Base-by-base conservation (phyloP, 257 asterid genomes). In the Agastache rugosa region DNA sequence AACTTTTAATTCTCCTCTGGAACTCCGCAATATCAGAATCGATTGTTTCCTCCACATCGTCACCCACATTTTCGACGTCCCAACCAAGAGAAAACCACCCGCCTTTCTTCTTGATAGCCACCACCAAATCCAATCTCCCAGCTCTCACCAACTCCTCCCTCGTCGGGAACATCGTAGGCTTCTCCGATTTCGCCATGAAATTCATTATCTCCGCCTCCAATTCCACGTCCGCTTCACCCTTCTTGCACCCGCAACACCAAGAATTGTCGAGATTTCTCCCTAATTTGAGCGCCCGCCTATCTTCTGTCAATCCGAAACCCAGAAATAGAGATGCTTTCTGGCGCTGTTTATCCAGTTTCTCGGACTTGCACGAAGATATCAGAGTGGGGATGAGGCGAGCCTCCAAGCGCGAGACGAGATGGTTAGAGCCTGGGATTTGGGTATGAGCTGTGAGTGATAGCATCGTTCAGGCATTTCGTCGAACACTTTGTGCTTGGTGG, bases 31-130 rank as follows among this genome's bases (percentile, higher is more conserved):
- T 62, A 66, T 85, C 96, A 70, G 71, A 76, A 70, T 78, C 85
- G 48, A 69, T 45, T 35, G 42, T 58, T 69, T 80, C 85, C 29
- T 72, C 77, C 44, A 67, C 83, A 16, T 7, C 17, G 44, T 55
- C 82, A 8, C 62, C 77, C 69, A 35, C 88, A 71, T 63, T 76
- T 14, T 75, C 83, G 9, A 69, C 93, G 50, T 85, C 93, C 98
- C 98, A 93, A 23, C 99, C 99, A 64, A 95, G 79, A 2, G 90
- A 84, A 83, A 72, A 86, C 98, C 98, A 95, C 45, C 98, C 98
- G 41, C 96, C 96, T 74, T 72, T 89, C 72, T 76, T 84, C 87
- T 71, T 77, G 23, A 95, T 89, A 60, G 90, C 91, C 85, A 79
- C 87, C 71, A 83, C 93, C 83, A 95, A 90, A 87, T 95, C 99